These are phyloP conservation scores for Vaccinium vitisidaea DNA, from an alignment of 148 eudicot genomes.

Conservation along the genomic window DNA sequence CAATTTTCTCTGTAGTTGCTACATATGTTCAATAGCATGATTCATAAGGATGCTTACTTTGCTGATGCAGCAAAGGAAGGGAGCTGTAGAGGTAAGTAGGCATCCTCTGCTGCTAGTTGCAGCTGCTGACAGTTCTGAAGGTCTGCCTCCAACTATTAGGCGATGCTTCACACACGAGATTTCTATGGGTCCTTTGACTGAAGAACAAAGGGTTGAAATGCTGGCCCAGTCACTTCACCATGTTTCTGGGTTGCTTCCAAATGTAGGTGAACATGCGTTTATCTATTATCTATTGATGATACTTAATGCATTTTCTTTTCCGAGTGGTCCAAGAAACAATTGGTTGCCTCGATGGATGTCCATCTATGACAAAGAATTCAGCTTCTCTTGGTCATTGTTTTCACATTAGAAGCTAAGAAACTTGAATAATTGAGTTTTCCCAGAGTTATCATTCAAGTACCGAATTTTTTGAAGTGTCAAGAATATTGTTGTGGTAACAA, in stretches of 20 bases:
- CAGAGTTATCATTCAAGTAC: not conserved
- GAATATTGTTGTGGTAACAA: not conserved
- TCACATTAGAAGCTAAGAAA: not conserved
- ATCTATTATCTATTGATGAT: not conserved
- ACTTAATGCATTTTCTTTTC: not conserved
- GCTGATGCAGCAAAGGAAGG: slow-evolving; percentile 43
- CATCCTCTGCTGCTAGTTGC: slow-evolving; percentile 69
- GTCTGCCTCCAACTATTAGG: slow-evolving; percentile 80
- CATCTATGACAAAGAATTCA: not conserved
- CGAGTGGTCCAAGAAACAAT: not conserved
- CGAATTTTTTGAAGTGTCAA: not conserved
- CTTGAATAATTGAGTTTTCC: not conserved
- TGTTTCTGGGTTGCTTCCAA: slow-evolving; percentile 48
- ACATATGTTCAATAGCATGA: not conserved
- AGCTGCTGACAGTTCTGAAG: slow-evolving; percentile 79
- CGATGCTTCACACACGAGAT: slow-evolving; percentile 97
- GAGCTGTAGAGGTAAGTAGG: slow-evolving; percentile 36
- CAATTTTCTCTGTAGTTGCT: not conserved
- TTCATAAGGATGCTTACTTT: slow-evolving; percentile 14
- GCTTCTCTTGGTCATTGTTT: not conserved
- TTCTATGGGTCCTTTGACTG: slow-evolving; percentile 71
- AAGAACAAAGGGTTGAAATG: slow-evolving; percentile 81
- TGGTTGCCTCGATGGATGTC: not conserved
- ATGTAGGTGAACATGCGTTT: slow-evolving; percentile 48
- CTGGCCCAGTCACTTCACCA: slow-evolving; percentile 59